Evolutionary conservation across 2,329 filamentous ascomycete species (phyloP).

Genomic region (Cadophora sp.): DNA sequence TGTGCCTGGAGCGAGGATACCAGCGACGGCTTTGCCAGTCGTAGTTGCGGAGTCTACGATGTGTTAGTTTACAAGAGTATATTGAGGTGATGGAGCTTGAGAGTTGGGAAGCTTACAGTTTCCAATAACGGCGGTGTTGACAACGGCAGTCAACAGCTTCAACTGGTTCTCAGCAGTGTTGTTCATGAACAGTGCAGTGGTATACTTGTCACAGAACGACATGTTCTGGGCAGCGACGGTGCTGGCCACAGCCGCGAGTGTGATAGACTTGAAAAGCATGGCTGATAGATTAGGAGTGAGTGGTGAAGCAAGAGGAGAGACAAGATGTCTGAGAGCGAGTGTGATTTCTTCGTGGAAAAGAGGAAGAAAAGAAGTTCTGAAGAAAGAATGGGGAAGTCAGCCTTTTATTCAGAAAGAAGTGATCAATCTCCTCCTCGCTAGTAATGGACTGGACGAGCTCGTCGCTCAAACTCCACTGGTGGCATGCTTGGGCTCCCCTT

Average conservation of each 20-base stretch:
- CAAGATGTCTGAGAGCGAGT: no score
- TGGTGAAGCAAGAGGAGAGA: no score
- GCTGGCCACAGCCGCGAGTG: not conserved
- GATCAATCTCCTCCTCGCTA: no score
- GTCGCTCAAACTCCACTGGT: no score
- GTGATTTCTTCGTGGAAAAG: no score
- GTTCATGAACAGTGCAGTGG: conserved; percentile 40
- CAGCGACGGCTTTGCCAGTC: conserved; percentile 57
- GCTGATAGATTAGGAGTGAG: no score
- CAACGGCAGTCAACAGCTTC: conserved; percentile 59
- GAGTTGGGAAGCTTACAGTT: conserved; percentile 48
- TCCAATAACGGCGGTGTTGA: conserved; percentile 69
- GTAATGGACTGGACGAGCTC: no score
- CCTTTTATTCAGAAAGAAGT: no score
- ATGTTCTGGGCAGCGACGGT: conserved; percentile 3
- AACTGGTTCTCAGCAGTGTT: conserved; percentile 65
- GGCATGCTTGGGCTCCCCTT: no score
- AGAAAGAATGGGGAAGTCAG: no score
- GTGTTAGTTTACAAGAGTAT: not conserved
- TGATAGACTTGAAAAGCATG: not conserved
- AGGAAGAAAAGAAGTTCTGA: no score
- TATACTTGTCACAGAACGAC: conserved; percentile 33
- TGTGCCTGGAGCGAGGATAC: conserved; percentile 58
- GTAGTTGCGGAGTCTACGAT: conserved; percentile 56
- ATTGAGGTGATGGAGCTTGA: not conserved